Evolutionary conservation across 2,329 filamentous ascomycete species (phyloP), one percentile per base, ranked within the genome.

Genomic region (Lecanosticta acicola): DNA sequence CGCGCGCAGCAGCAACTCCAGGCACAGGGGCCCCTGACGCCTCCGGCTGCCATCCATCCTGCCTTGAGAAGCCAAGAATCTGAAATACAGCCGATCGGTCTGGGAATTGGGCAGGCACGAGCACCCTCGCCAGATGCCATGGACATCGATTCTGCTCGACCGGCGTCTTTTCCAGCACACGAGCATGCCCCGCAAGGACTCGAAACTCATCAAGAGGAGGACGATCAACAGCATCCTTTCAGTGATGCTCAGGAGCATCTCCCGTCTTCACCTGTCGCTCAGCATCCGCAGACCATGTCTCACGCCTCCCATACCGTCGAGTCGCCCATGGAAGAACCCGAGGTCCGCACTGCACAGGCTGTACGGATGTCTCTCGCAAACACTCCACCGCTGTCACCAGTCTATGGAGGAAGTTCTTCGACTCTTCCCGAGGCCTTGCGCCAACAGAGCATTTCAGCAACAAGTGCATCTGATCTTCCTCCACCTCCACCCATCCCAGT

Each of bases 281-380:
- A 54, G 11, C 35, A 48, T 19, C 48, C 32, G 33, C 38, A 32
- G 18, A 43, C 21, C 26, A 38, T 40, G 20, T 37, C 41, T 16
- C 32, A 39, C 10, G 35, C 44, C 17, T 46, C 44, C 19, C 37
- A 37, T 32, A 32, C 45, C n/a, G 7, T 37, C 17, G 52, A 55
- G 39, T 69, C 66, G 24, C 70, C 70, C 3, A 56, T 65, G 14
- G 72, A 74, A 40, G 70, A 73, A 19, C 64, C 74, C 9, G 62
- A 75, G 2, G 58, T 77, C n/a, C 70, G 67, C 7, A 72, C 72
- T 44, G 72, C 75, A 13, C 68, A 71, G 43, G 70, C 69, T 26
- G 64, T 74, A 21, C 70, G 71, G 14, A 66, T 75, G 44, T 75
- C 71, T 3, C 67, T 68, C 47, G 69, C 72, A 17, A 74, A 66